Evolutionary conservation across 805 yeast genomes (phyloP).

Genomic region (Candida corydali): DNA sequence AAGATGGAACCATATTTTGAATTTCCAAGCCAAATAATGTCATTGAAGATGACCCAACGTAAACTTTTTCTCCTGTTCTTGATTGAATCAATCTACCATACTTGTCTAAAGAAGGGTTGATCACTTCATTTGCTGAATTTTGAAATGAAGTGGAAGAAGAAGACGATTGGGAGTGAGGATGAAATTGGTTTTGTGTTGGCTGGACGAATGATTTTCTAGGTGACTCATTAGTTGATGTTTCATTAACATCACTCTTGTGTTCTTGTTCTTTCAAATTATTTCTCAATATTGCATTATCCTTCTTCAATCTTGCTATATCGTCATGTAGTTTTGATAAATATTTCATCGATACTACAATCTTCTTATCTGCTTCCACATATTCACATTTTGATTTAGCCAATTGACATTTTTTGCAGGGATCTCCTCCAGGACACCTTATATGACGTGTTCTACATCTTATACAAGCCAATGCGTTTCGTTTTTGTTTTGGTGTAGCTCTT

Average conservation of each 20-base stretch:
- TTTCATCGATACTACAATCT: slow-evolving; percentile 68
- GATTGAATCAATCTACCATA: slow-evolving; percentile 71
- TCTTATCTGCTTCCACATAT: slow-evolving; percentile 67
- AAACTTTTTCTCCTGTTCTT: slow-evolving; percentile 69
- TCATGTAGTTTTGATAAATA: slow-evolving; percentile 65
- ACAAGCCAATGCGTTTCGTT: slow-evolving; percentile 46
- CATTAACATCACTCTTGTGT: not conserved
- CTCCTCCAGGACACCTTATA: slow-evolving; percentile 74
- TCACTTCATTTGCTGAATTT: slow-evolving; percentile 39
- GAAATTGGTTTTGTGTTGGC: not conserved
- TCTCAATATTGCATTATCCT: slow-evolving; percentile 58
- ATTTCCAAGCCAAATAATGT: slow-evolving; percentile 76
- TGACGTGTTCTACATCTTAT: slow-evolving; percentile 68
- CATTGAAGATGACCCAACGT: slow-evolving; percentile 82
- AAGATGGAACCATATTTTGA: slow-evolving; percentile 53
- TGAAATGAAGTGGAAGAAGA: too few relatives aligned
- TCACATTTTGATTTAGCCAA: slow-evolving; percentile 58
- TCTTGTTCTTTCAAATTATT: slow-evolving; percentile 34
- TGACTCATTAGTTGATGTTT: not conserved
- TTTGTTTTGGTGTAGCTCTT: slow-evolving; percentile 14
- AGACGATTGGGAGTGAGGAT: not conserved
- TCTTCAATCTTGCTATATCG: slow-evolving; percentile 60
- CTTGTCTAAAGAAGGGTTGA: slow-evolving; percentile 67
- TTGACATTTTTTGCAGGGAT: slow-evolving; percentile 64
- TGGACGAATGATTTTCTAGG: not conserved